phyloP scores from a whole-genome alignment of 2,329 filamentous ascomycete species.

The Colletotrichum incanum region DNA sequence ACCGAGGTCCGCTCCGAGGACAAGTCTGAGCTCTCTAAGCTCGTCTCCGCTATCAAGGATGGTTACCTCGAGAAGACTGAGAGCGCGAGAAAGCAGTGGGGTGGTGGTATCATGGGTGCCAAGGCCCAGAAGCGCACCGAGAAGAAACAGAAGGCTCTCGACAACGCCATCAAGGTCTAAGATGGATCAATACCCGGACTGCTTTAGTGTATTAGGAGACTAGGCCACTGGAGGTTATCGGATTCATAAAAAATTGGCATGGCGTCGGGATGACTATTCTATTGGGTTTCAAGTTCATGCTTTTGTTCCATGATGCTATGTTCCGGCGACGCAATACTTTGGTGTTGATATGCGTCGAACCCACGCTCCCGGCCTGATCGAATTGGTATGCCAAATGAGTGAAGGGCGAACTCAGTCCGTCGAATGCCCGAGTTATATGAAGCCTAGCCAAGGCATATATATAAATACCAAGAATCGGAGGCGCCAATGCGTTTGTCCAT shows the following conservation, averaged over 20 bases:
- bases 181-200: conserved; percentile 55
- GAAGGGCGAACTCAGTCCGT: neutral
- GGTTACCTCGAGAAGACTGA: conserved; percentile 98
- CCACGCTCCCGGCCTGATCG: neutral
- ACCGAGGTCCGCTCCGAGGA: conserved; percentile 98
- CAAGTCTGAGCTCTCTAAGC: conserved; percentile 98
- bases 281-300: conserved; percentile 37
- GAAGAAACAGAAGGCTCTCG: conserved; percentile 96
- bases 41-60: conserved; percentile 96
- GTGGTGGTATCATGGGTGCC: conserved; percentile 98
- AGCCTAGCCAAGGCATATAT: neutral
- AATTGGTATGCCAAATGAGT: no score
- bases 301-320: conserved; percentile 5
- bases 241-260: conserved; percentile 42
- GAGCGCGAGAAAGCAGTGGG: conserved; percentile 93
- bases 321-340: neutral
- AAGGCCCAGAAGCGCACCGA: conserved; percentile 85
- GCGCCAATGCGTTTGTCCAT: neutral
- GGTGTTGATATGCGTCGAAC: neutral
- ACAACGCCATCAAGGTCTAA: conserved; percentile 98
- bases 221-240: conserved; percentile 43
- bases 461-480: no score
- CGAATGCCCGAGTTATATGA: neutral
- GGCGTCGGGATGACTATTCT: conserved; percentile 43
- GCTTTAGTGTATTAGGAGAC: conserved; percentile 40